Percentiles rank a stretch among this genome's conserved stretches.
Conservation (phyloP, 2,329 filamentous ascomycete species). For the Diaporthe ilicicola region DNA sequence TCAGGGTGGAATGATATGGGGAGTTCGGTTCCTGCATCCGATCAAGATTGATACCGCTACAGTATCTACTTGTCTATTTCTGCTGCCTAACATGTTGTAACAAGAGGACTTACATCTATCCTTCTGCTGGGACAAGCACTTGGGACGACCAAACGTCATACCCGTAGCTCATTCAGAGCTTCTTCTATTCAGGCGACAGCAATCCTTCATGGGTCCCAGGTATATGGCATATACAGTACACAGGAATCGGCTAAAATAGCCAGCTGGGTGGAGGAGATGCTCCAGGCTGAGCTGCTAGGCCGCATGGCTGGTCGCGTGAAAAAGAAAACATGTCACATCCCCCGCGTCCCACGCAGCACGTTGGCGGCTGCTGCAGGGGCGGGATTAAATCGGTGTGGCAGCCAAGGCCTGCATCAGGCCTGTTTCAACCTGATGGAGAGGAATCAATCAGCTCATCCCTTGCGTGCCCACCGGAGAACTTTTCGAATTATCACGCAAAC, state of each 20-base stretch:
- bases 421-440: slow-evolving; percentile 15
- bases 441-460: neutral
- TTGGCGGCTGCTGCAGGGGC: slow-evolving; percentile 15
- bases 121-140: too few species aligned
- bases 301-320: neutral
- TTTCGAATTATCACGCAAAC: neutral
- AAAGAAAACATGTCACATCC: neutral
- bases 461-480: neutral
- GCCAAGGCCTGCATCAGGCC: slow-evolving; percentile 1
- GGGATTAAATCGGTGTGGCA: neutral
- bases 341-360: neutral
- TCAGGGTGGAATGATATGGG: neutral
- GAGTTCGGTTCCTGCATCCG: slow-evolving; percentile 18
- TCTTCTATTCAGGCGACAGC: neutral
- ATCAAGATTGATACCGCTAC: neutral
- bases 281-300: too few species aligned
- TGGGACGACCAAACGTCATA: neutral
- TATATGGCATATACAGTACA: neutral
- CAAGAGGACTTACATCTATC: too few species aligned
- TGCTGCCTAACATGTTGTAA: neutral
- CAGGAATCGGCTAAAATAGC: slow-evolving; percentile 4
- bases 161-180: neutral
- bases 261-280: neutral
- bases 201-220: neutral
- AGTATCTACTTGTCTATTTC: neutral